These are phyloP conservation scores for Lotmaria passim DNA, from an alignment of 208 protist genomes.

Conservation along the genomic window DNA sequence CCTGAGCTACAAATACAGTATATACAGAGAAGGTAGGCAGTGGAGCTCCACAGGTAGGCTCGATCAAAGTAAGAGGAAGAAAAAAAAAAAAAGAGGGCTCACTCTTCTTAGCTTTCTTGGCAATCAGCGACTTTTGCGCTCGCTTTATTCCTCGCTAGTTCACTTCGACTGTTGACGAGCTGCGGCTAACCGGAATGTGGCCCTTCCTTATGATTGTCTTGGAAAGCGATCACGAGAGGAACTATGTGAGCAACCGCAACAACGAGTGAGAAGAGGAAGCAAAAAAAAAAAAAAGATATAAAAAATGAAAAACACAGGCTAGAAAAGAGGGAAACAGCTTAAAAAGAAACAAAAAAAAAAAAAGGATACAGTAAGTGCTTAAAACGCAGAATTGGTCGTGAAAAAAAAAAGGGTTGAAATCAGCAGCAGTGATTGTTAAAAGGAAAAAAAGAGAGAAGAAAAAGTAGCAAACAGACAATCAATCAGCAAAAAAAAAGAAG, in stretches of 20 bases:
- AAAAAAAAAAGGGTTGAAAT: background rate
- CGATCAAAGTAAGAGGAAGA: background rate
- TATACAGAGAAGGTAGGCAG: no score
- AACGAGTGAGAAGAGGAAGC: background rate
- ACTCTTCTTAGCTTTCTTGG: no score
- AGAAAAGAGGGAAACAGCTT: background rate
- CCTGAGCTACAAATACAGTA: no score
- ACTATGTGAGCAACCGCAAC: no score
- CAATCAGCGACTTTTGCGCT: no score
- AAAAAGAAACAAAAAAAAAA: constrained; percentile 1
- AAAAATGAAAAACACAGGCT: background rate
- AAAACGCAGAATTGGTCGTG: background rate
- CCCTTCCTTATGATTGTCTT: no score
- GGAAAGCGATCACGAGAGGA: no score
- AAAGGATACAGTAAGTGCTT: constrained; percentile 11
- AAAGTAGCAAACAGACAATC: background rate
- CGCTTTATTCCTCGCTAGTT: no score
- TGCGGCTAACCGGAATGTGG: no score
- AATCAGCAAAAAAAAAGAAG: constrained; percentile 9
- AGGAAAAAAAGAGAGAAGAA: constrained; percentile 14
- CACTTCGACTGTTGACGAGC: no score
- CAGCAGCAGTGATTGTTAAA: constrained; percentile 1
- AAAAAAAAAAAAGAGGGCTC: constrained; percentile 16
- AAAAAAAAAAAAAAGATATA: background rate
- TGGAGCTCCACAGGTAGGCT: no score